Base-by-base conservation (phyloP, 768 basidiomycete genomes). In the Termitomyces sp. region DNA sequence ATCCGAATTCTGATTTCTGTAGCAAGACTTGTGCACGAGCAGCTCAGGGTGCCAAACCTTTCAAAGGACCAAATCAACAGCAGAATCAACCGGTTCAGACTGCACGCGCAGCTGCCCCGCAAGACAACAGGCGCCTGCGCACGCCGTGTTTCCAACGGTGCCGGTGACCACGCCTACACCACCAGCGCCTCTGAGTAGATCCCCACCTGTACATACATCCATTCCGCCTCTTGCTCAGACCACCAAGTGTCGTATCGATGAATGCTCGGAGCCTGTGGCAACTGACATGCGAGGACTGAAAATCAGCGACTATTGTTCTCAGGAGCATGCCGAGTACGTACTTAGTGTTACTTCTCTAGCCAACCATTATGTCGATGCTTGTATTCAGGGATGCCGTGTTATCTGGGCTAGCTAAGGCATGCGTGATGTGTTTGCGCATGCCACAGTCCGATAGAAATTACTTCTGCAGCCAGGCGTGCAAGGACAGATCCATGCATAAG, bases 391-490 rank as follows among this genome's bases (percentile, higher is more conserved):
- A 87, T 64, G 84, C 84, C 0, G 84, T 86, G 13, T 69, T 66
- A 16, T 69, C 76, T 18, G 82, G 84, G 29, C 62, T 85, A 34
- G 79, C 72, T 34, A 65, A 73, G 15, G 77, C 81, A 10, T 87
- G 86, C 61, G 85, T 88, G 63, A 82, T 87, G 83, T 88, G 86
- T 63, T 69, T 83, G 63, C 73, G 71, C 42, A 72, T 80, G 59
- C 86, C 86, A 22, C 85, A 87, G 66, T 78, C 80, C 56, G 76
- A 76, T 39, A 72, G 66, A 5, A 84, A 87, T 71, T 85, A 86
- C 66, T 87, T 87, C 66, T 87, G 86, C 62, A 76, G 81, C 18
- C 70, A 74, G 56, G 73, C 73, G 3, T 87, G 86, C 67, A 78
- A 78, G 63, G 82, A 85, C 46, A 79, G 85, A 61, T 81, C 85